Conservation (phyloP, 2,329 filamentous ascomycete genomes). For the Piedraia hortae region DNA sequence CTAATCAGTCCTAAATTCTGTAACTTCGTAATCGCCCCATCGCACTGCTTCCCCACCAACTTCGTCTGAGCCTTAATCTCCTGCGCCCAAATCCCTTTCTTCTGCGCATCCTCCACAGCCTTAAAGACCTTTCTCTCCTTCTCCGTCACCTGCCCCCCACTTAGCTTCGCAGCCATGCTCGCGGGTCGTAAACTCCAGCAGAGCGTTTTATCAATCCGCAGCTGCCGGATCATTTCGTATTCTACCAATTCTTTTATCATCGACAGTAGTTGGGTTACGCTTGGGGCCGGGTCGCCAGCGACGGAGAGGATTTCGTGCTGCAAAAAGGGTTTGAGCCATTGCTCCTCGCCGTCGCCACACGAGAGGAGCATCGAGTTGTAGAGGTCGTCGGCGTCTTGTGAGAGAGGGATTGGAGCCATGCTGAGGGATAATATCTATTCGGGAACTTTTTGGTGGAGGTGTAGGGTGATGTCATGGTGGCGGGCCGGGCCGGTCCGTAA, state of each 20-base stretch:
- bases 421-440: too few species aligned
- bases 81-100: conserved; percentile 75
- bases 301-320: conserved; percentile 6
- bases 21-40: conserved; percentile 47
- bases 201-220: conserved; percentile 7
- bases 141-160: conserved; percentile 19
- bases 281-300: conserved; percentile 1
- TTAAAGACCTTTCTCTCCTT: conserved; percentile 71
- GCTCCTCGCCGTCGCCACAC: conserved; percentile 7
- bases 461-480: conserved; percentile 2
- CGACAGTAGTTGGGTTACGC: conserved; percentile 7
- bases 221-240: conserved; percentile 10
- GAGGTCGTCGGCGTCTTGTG: conserved; percentile 7
- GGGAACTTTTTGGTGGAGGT: not conserved
- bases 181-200: conserved; percentile 9
- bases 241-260: conserved; percentile 11
- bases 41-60: conserved; percentile 38
- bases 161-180: conserved; percentile 13
- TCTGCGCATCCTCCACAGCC: conserved; percentile 61
- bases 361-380: conserved; percentile 6
- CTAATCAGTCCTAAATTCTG: conserved; percentile 61
- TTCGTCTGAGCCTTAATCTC: conserved; percentile 46
- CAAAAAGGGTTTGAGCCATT: conserved; percentile 10
- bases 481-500: too few species aligned
- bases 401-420: too few species aligned